Base-by-base conservation (phyloP, 257 asterid genomes). In the Solanum infundibuliforme region DNA sequence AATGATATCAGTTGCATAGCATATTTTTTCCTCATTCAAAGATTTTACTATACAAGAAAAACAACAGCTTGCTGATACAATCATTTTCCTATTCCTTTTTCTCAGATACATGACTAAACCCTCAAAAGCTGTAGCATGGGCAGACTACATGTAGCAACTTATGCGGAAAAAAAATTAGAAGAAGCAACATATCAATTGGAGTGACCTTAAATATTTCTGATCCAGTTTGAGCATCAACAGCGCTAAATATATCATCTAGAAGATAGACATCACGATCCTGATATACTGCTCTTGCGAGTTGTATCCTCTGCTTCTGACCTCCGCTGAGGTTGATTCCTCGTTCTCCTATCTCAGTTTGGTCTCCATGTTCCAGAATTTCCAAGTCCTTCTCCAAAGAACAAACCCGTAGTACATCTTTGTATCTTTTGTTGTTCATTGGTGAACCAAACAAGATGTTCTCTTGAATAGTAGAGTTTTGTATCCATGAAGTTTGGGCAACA, bases 141-240 rank as follows among this genome's bases (percentile, higher is more conserved):
- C 60, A 41, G 35, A 41, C 31, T 41, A 41, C 36, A 13, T 77
- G 55, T 41, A 77, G 36, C 25, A 41, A 77, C 36, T 77, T 41
- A 77, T 25, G 38, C 3, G 3, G 2, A n/a, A 31, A 31, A 31
- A 31, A 31, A 31, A 31, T 31, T 31, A 36, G 32, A 39, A 18
- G 52, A 41, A 31, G 41, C 25, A 10, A 84, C 13, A 66, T 34
- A 43, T 66, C 39, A 86, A 39, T 35, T 83, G 72, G 32, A 39
- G n/a, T 58, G 68, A 95, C 98, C 95, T 93, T 95, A 79, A 94
- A 95, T 86, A 95, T 92, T 84, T 94, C 94, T 8, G 98, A 87
- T 71, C 98, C 98, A 6, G 98, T 94, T 86, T 95, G 98, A 88
- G 98, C 98, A 94, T 95, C 98, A 74, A 95, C 98, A 7, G 98